Percentiles rank a stretch among this genome's conserved stretches.
These are phyloP conservation scores for Monosporozyma aquatica DNA, from an alignment of 805 yeast genomes.

Conservation along the genomic window DNA sequence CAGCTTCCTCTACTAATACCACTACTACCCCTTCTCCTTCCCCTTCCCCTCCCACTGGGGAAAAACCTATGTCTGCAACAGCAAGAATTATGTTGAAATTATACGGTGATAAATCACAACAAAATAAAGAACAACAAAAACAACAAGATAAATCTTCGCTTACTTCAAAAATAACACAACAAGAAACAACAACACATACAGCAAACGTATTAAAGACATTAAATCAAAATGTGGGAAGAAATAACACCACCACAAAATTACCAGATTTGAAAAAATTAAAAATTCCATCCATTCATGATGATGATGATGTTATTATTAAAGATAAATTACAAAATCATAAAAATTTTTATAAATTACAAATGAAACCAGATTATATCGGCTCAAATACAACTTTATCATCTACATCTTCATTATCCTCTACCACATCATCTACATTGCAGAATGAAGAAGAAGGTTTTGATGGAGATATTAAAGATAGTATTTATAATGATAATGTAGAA, in stretches of 20 bases:
- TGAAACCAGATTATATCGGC: constrained; percentile 2
- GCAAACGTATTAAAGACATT: constrained; percentile 1
- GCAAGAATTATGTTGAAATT: constrained; percentile 14
- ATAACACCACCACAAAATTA: neutral
- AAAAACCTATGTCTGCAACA: constrained; percentile 10
- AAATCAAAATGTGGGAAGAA: neutral
- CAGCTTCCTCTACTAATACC: too few species aligned
- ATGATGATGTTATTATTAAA: too few species aligned
- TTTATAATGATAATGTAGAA: constrained; percentile 11
- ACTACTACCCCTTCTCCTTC: neutral
- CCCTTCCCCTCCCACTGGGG: neutral
- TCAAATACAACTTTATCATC: constrained; percentile 5
- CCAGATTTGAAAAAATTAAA: constrained; percentile 9
- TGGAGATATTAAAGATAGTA: constrained; percentile 6
- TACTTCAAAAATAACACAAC: neutral
- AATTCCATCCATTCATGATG: too few species aligned
- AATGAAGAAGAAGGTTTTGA: neutral
- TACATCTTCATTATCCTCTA: neutral
- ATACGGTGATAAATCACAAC: constrained; percentile 10
- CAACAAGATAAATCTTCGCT: neutral
- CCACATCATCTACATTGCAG: neutral
- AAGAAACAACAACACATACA: neutral
- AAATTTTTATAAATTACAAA: constrained; percentile 1
- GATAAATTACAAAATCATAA: neutral
- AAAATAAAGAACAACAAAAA: neutral